These are phyloP conservation scores for Saururus chinensis DNA, from an alignment of 164 flowering plant genomes.

Conservation along the genomic window DNA sequence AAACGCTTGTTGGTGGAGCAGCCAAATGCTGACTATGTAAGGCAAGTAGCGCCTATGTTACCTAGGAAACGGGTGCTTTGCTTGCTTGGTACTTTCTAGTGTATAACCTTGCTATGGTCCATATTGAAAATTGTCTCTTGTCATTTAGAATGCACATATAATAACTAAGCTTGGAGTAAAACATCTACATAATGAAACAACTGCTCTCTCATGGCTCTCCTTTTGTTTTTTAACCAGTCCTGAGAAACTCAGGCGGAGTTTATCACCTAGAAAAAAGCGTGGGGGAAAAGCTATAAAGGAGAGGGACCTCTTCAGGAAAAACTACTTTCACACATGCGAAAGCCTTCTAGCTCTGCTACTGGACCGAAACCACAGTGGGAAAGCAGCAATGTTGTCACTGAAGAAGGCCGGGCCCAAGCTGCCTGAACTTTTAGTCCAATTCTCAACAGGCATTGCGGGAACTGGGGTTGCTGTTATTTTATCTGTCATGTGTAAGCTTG, in stretches of 20 bases:
- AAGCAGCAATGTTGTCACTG: constrained; percentile 32
- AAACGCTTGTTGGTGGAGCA: no score
- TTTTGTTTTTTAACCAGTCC: constrained; percentile 14
- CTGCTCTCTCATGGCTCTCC: neutral
- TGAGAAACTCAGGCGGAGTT: constrained; percentile 33
- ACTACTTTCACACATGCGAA: constrained; percentile 71
- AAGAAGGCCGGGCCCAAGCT: constrained; percentile 65
- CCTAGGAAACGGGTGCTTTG: no score
- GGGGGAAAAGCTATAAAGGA: constrained; percentile 16
- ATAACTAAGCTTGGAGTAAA: neutral
- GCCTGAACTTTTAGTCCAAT: constrained; percentile 51
- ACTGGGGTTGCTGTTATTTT: constrained; percentile 76
- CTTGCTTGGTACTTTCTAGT: no score
- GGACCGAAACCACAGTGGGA: constrained; percentile 25
- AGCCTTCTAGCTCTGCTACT: constrained; percentile 61
- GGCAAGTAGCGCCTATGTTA: no score
- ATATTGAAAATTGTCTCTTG: neutral
- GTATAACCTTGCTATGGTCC: no score
- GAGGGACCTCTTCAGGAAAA: constrained; percentile 49
- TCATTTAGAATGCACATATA: neutral
- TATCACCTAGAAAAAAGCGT: constrained; percentile 36
- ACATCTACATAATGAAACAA: neutral
- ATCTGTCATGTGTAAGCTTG: constrained; percentile 38
- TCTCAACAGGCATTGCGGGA: constrained; percentile 79
- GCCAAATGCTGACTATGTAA: no score